These are phyloP conservation scores for Dentipellis fragilis DNA, from an alignment of 768 basidiomycete genomes.

Conservation along the genomic window DNA sequence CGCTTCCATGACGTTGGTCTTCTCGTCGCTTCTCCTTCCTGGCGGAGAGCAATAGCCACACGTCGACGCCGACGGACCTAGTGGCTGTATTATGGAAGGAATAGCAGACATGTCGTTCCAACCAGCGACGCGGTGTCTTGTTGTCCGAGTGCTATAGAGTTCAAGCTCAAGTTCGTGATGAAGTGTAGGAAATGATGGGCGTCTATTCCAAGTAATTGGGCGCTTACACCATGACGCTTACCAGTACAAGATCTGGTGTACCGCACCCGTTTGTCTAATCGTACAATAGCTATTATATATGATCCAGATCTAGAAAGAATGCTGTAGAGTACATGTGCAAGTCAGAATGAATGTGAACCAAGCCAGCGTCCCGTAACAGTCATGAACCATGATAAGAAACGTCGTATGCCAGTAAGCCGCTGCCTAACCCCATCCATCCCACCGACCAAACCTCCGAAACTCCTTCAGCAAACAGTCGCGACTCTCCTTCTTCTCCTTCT, in stretches of 20 bases:
- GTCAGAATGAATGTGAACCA: too few relatives aligned
- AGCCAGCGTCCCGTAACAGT: neutral
- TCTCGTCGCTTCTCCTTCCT: slow-evolving; percentile 36
- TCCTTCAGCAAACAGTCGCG: slow-evolving; percentile 64
- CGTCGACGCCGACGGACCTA: slow-evolving; percentile 22
- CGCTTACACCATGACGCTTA: neutral
- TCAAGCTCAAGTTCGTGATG: too few relatives aligned
- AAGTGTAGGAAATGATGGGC: neutral
- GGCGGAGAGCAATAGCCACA: slow-evolving; percentile 64
- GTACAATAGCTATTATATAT: neutral
- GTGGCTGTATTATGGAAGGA: neutral
- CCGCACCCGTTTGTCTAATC: neutral
- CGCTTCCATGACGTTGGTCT: neutral
- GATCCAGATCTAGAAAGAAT: neutral
- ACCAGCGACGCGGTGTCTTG: neutral
- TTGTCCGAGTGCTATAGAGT: neutral
- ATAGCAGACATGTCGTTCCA: neutral
- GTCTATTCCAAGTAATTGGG: neutral
- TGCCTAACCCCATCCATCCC: slow-evolving; percentile 70
- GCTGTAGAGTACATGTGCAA: slow-evolving; percentile 8
- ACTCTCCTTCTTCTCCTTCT: slow-evolving; percentile 48
- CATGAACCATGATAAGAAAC: neutral
- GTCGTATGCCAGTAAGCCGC: neutral
- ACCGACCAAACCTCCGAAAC: slow-evolving; percentile 73
- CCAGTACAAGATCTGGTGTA: too few relatives aligned